Evolutionary conservation across 768 basidiomycete species (phyloP).

Genomic region (Panellus pusillus): DNA sequence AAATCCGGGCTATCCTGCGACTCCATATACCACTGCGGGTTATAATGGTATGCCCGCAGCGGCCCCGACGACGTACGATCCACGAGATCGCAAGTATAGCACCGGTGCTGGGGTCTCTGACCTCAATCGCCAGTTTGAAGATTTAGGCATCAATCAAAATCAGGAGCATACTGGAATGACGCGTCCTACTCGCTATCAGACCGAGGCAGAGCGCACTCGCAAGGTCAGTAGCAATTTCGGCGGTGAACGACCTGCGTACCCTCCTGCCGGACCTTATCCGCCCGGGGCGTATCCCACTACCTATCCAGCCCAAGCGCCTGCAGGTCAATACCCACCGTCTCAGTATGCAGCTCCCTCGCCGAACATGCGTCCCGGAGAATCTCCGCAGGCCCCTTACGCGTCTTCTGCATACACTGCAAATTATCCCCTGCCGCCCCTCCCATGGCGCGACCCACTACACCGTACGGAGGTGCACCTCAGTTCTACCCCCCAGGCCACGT

Average conservation of each 20-base stretch:
- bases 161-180: conserved; percentile 34
- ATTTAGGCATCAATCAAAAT: conserved; percentile 40
- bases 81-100: conserved; percentile 35
- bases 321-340: conserved; percentile 21
- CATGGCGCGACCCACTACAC: conserved; percentile 43
- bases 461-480: conserved; percentile 33
- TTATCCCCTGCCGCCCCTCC: conserved; percentile 35
- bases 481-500: conserved; percentile 61
- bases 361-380: conserved; percentile 47
- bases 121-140: conserved; percentile 42
- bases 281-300: conserved; percentile 11
- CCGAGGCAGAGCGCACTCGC: conserved; percentile 39
- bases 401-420: conserved; percentile 32
- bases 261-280: conserved; percentile 35
- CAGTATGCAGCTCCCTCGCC: conserved; percentile 44
- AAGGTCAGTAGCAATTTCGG: conserved; percentile 39
- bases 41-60: conserved; percentile 21
- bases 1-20: conserved; percentile 17
- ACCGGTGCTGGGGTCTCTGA: conserved; percentile 31
- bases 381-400: conserved; percentile 37
- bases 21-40: conserved; percentile 22
- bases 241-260: conserved; percentile 28
- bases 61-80: conserved; percentile 21
- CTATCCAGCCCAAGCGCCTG: conserved; percentile 22
- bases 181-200: conserved; percentile 48